Conservation (phyloP, 2,329 filamentous ascomycete species). For the Fusarium sp. region DNA sequence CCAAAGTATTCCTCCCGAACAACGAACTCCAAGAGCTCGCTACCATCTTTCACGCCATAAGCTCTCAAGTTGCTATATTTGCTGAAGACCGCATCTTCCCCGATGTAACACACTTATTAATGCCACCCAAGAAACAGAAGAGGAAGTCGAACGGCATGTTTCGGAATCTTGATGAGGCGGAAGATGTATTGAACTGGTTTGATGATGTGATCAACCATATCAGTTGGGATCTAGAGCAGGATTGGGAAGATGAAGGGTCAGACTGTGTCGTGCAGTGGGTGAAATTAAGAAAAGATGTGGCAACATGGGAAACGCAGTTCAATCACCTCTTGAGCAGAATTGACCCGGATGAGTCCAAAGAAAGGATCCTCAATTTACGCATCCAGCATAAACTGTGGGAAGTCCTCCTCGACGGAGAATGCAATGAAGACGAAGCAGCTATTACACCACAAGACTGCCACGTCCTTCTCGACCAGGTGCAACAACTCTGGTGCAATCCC, state of each 20-base stretch:
- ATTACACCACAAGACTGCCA: slow-evolving; percentile 7
- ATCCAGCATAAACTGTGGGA: slow-evolving; percentile 20
- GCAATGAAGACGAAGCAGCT: neutral
- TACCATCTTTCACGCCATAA: slow-evolving; percentile 2
- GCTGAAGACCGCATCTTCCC: slow-evolving; percentile 1
- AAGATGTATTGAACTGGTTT: slow-evolving; percentile 15
- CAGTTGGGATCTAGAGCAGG: slow-evolving; percentile 9
- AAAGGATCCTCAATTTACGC: slow-evolving; percentile 3
- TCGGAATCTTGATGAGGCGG: slow-evolving; percentile 1
- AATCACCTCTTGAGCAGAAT: neutral
- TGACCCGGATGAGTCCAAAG: accelerated
- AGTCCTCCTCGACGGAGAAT: neutral
- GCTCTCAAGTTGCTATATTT: slow-evolving; percentile 12
- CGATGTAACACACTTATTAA: neutral
- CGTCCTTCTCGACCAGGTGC: neutral
- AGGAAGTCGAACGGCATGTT: neutral
- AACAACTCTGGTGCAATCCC: slow-evolving; percentile 11
- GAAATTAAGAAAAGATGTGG: neutral
- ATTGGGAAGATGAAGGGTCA: slow-evolving; percentile 12
- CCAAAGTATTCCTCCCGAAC: neutral
- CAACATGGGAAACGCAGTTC: neutral
- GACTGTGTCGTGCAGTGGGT: slow-evolving; percentile 4
- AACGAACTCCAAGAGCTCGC: neutral
- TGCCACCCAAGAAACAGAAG: neutral
- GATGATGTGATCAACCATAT: slow-evolving; percentile 10